phyloP scores from a whole-genome alignment of 2,329 filamentous ascomycete species.

The Dactylellina leptospora region DNA sequence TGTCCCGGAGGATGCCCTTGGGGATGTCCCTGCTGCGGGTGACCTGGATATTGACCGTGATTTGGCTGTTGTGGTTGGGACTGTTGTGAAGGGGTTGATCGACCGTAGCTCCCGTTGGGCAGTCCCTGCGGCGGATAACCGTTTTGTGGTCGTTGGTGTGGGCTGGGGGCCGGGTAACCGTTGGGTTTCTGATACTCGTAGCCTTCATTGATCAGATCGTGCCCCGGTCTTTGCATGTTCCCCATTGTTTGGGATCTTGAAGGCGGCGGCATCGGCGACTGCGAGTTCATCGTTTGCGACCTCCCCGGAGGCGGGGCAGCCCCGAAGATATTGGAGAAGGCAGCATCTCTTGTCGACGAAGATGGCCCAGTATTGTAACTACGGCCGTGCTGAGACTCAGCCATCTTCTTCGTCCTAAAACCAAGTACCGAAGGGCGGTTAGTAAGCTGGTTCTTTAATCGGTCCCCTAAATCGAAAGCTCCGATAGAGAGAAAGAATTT shows the following conservation, averaged over 20 bases:
- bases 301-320: conserved; percentile 83
- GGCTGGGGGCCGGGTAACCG: conserved; percentile 62
- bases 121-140: conserved; percentile 61
- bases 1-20: conserved; percentile 28
- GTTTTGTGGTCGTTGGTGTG: conserved; percentile 59
- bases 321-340: conserved; percentile 96
- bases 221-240: conserved; percentile 27
- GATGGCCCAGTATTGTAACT: conserved; percentile 62
- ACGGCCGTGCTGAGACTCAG: conserved; percentile 72
- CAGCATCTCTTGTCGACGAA: conserved; percentile 83
- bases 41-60: conserved; percentile 50
- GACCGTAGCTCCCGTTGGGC: conserved; percentile 54
- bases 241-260: conserved; percentile 54
- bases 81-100: conserved; percentile 53
- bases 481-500: neutral
- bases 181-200: conserved; percentile 60
- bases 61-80: conserved; percentile 33
- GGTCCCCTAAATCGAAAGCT: conserved; percentile 10
- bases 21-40: conserved; percentile 50
- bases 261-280: conserved; percentile 66
- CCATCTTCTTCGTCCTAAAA: conserved; percentile 60
- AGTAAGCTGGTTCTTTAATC: conserved; percentile 13
- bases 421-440: conserved; percentile 12
- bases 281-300: conserved; percentile 93
- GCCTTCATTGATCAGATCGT: conserved; percentile 18